These are phyloP conservation scores for Boeremia exigua DNA, from an alignment of 2,329 filamentous ascomycete species.

Conservation along the genomic window DNA sequence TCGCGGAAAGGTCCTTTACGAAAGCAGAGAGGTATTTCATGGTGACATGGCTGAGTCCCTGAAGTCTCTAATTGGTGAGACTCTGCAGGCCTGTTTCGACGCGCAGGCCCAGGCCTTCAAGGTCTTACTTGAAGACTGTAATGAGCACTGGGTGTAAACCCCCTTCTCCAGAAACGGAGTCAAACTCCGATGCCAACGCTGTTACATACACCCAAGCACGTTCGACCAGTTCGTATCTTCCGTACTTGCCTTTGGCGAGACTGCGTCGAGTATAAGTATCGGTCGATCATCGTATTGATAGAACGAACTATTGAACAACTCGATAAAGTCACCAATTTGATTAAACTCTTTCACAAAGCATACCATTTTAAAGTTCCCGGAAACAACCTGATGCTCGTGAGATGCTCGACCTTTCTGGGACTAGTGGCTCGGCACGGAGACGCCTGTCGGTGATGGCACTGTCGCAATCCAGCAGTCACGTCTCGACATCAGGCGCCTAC, in stretches of 20 bases:
- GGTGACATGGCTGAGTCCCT: slow-evolving; percentile 26
- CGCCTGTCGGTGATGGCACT: slow-evolving; percentile 8
- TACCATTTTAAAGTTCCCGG: not conserved
- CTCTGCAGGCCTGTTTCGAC: slow-evolving; percentile 34
- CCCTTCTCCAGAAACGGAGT: not conserved
- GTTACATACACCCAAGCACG: not conserved
- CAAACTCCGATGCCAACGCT: not conserved
- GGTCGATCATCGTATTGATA: no score
- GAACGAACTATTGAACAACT: no score
- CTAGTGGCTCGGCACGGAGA: slow-evolving; percentile 7
- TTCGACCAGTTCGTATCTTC: no score
- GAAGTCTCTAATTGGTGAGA: slow-evolving; percentile 19
- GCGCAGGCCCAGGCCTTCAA: slow-evolving; percentile 39
- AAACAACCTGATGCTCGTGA: not conserved
- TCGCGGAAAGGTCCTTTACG: slow-evolving; percentile 36
- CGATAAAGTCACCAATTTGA: not conserved
- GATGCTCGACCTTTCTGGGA: not conserved
- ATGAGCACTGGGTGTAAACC: not conserved
- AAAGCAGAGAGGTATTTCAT: slow-evolving; percentile 38
- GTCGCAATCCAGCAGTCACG: slow-evolving; percentile 22
- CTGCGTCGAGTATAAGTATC: not conserved
- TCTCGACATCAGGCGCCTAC: slow-evolving; percentile 25
- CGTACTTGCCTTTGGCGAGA: not conserved
- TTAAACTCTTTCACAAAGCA: not conserved
- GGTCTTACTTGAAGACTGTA: slow-evolving; percentile 23